Evolutionary conservation across 345 rosid species (phyloP), one percentile per base, ranked within the genome.

Genomic region (Eucalyptus guilfoylei): DNA sequence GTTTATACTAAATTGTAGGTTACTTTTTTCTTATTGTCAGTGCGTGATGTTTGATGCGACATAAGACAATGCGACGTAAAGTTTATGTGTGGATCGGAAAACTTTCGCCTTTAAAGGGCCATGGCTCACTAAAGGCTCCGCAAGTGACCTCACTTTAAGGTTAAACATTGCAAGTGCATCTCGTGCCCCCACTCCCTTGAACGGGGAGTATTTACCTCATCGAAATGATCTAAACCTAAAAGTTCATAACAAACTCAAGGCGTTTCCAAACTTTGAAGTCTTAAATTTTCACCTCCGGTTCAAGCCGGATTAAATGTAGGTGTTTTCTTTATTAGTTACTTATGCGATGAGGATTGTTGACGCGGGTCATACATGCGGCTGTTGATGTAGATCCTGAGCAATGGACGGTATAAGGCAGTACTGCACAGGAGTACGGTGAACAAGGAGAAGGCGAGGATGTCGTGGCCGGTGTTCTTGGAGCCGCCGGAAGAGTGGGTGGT

Each of bases 381-480:
- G 47, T 37, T n/a, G 37, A 7, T 72, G 92, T 91, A 96, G 99
- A 95, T 96, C 85, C 88, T 98, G 24, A 97, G 97, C 93, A 97
- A 97, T 37, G 98, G 98, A 14, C 90, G 85, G 89, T 96, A 95
- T 90, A 96, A 94, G 90, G 89, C 92, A 10, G 98, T 96, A 89
- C 86, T 95, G 85, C 99, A 96, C 87, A 92, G 98, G 72, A 95
- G 95, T 8, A 96, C 97, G 0, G 99, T 98, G 87, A 91, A 89
- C 60, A 95, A 95, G 87, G 95, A 95, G 11, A 94, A 89, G 92
- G 91, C 96, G 12, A 95, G 99, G 91, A 96, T 97, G 99, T 97
- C 99, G 28, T 98, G 98, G 99, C 99, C 99, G 2, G 97, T 98
- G 21, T 98, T 98, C 93, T 80, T 98, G 92, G 98, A 97, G 91